Percentiles rank a stretch among this genome's conserved stretches.
Evolutionary conservation across 352 stramenopile species (phyloP).

Genomic region (Phytophthora vignae): DNA sequence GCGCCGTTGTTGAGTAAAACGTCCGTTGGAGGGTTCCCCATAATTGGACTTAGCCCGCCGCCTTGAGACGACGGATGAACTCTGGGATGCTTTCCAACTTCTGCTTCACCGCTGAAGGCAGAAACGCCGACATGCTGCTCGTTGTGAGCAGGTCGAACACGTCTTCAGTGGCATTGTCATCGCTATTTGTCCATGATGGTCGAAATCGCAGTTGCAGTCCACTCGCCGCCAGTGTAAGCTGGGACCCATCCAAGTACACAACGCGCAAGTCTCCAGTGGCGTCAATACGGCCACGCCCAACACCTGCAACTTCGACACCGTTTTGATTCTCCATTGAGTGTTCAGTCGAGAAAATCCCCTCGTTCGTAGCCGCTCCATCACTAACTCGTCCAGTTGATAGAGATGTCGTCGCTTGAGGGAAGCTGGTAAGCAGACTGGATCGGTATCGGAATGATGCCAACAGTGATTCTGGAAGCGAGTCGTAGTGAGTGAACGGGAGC

Average conservation of each 20-base stretch:
- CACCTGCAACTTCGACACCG: slow-evolving; percentile 42
- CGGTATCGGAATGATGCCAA: slow-evolving; percentile 48
- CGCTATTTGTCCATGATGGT: slow-evolving; percentile 24
- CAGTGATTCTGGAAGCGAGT: slow-evolving; percentile 53
- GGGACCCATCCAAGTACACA: slow-evolving; percentile 53
- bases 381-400: slow-evolving; percentile 4
- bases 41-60: slow-evolving; percentile 30
- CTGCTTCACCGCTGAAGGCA: slow-evolving; percentile 52
- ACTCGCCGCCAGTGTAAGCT: slow-evolving; percentile 52
- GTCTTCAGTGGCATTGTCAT: slow-evolving; percentile 31
- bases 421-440: slow-evolving; percentile 12
- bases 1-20: background rate
- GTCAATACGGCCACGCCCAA: slow-evolving; percentile 55
- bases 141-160: slow-evolving; percentile 50
- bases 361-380: background rate
- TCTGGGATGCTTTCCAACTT: slow-evolving; percentile 59
- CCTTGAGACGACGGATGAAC: slow-evolving; percentile 60
- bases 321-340: slow-evolving; percentile 3
- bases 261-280: slow-evolving; percentile 49
- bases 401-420: slow-evolving; percentile 3
- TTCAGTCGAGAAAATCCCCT: background rate
- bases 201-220: slow-evolving; percentile 55
- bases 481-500: slow-evolving; percentile 64
- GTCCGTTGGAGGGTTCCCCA: slow-evolving; percentile 27
- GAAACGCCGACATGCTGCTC: slow-evolving; percentile 43